Evolutionary conservation across 257 asterid species (phyloP).

Genomic region (Leptodermis oblonga): DNA sequence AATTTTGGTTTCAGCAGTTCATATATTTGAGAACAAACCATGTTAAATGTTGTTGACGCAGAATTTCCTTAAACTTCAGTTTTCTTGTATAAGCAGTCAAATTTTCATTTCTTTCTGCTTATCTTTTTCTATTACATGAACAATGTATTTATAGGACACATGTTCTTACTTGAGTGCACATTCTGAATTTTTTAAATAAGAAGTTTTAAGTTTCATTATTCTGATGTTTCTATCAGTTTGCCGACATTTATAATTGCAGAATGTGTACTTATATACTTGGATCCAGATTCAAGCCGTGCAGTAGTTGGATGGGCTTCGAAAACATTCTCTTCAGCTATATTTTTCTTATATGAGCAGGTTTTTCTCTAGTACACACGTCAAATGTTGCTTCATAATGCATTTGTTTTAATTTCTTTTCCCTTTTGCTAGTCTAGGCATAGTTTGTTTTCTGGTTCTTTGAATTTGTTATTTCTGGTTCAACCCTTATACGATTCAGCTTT

Average conservation of each 20-base stretch:
- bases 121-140: neutral
- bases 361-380: neutral
- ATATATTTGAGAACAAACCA: neutral
- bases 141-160: neutral
- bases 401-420: neutral
- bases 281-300: conserved; percentile 79
- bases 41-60: neutral
- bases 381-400: neutral
- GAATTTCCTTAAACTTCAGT: neutral
- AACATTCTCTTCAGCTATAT: conserved; percentile 79
- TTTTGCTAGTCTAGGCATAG: conserved; percentile 6
- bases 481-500: neutral
- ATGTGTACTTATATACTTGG: conserved; percentile 92
- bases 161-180: neutral
- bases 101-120: neutral
- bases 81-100: neutral
- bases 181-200: neutral
- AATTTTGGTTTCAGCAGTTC: neutral
- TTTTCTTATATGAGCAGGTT: conserved; percentile 99
- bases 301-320: conserved; percentile 86
- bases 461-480: neutral
- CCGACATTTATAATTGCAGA: conserved; percentile 99
- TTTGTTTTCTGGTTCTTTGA: conserved; percentile 1
- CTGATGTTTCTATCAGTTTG: conserved; percentile 91
- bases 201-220: conserved; percentile 9